phyloP scores from a whole-genome alignment of 371 early-diverging fungal species.

The Mortierella sp. region DNA sequence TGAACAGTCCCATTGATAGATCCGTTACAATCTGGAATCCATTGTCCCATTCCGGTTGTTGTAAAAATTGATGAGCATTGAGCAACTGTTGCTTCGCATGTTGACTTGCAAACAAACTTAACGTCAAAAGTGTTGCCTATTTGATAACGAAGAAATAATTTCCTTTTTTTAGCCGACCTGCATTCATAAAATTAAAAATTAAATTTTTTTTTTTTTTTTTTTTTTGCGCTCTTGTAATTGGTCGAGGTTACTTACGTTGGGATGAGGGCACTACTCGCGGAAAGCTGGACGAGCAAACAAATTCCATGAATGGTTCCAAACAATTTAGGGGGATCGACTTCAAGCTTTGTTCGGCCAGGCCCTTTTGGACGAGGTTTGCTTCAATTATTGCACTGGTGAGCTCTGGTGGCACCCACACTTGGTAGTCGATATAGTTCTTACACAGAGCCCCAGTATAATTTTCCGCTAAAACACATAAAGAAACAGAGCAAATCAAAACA shows the following conservation, averaged over 20 bases:
- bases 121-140: slow-evolving; percentile 33
- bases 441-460: slow-evolving; percentile 35
- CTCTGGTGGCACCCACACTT: slow-evolving; percentile 47
- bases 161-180: no score
- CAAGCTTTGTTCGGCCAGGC: slow-evolving; percentile 7
- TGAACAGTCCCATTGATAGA: slow-evolving; percentile 26
- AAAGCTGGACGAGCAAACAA: slow-evolving; percentile 32
- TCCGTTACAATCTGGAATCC: slow-evolving; percentile 63
- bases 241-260: neutral
- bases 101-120: slow-evolving; percentile 62
- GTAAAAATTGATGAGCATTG: slow-evolving; percentile 52
- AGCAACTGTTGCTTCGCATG: slow-evolving; percentile 57
- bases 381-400: slow-evolving; percentile 23
- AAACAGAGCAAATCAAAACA: no score
- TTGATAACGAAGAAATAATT: no score
- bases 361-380: neutral
- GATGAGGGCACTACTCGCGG: slow-evolving; percentile 20
- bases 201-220: no score
- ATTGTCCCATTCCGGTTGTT: slow-evolving; percentile 7
- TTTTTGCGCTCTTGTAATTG: no score
- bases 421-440: slow-evolving; percentile 38
- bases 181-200: no score
- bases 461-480: slow-evolving; percentile 21
- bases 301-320: slow-evolving; percentile 31
- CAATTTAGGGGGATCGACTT: neutral